Base-by-base conservation (phyloP, 176 grass and related monocot species). In the Thinopyrum elongatum region DNA sequence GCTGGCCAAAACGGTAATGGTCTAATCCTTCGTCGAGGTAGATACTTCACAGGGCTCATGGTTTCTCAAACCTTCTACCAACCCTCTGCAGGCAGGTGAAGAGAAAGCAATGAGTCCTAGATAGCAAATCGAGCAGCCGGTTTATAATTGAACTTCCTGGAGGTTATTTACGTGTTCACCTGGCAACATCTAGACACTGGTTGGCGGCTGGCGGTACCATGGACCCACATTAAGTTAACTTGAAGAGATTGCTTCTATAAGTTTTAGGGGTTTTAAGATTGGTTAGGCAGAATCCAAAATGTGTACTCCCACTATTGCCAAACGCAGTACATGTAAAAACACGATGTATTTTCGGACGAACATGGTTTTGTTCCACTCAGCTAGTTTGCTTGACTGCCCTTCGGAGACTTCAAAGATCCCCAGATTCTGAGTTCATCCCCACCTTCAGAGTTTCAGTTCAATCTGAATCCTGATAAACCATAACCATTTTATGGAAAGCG, bases 1-100 rank as follows among this genome's bases (percentile, higher is more conserved):
- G 25, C 83, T 95, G 60, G 71, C 90, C 14, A 87, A 98, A 79
- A 88, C 82, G 44, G 95, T 98, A 93, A 81, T 89, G 87, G 51
- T 77, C 3, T 88, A 42, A 76, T 67, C 70, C 58, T 17, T 34
- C 72, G n/a, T 0, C 21, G 36, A 81, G 41, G 4, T 71, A 22
- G 23, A 63, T 69, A 59, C 29, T 84, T 84, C 85, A 75, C 16
- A 55, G 63, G 55, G 29, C 14, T 36, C 41, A 33, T 78, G 35
- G 29, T 71, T 80, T 83, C 84, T 87, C 23, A 86, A 22, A 65
- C 79, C 77, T 19, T 70, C 16, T 76, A 63, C 80, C 62, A 51
- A 80, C 59, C 49, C 82, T 68, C 64, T 77, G 69, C 90, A 95
- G 93, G 90, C 90, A 64, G 17, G n/a, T 5, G 62, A 81, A 51